A percentile compares a stretch with the other conserved stretches of the same genome.
Conservation (phyloP, 345 rosid species). For the Theobroma cacao region DNA sequence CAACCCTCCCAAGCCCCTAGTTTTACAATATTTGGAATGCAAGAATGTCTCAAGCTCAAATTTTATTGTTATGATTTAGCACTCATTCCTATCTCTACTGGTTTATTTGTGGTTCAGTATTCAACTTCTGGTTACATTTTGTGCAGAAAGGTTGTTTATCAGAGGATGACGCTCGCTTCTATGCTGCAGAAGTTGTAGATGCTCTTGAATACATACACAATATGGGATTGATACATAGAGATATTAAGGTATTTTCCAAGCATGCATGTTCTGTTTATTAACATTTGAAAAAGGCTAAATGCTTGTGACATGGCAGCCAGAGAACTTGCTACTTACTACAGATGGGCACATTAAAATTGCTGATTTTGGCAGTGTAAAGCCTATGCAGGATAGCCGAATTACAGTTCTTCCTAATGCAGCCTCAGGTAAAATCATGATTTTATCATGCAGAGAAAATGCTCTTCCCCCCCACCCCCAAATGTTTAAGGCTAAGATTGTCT, state of each 20-base stretch:
- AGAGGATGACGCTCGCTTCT: constrained; percentile 91
- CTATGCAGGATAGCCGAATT: constrained; percentile 88
- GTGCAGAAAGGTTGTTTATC: constrained; percentile 75
- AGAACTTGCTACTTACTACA: constrained; percentile 72
- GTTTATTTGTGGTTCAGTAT: constrained; percentile 4
- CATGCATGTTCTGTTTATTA: constrained; percentile 10
- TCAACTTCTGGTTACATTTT: constrained; percentile 9
- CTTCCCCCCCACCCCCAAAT: neutral
- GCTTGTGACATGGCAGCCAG: constrained; percentile 66
- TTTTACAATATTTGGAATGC: neutral
- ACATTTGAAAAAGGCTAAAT: constrained; percentile 20
- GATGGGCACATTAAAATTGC: constrained; percentile 96
- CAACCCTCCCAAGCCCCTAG: neutral
- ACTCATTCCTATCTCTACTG: neutral
- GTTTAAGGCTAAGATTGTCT: constrained; percentile 12
- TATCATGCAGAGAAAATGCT: neutral
- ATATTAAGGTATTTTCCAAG: constrained; percentile 68
- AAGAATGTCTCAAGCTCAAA: neutral
- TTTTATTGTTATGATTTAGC: constrained; percentile 3
- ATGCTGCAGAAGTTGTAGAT: constrained; percentile 89
- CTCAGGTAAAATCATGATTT: constrained; percentile 52
- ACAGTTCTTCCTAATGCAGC: constrained; percentile 93
- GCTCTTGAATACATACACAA: constrained; percentile 93
- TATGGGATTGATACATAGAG: constrained; percentile 95
- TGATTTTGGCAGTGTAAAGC: constrained; percentile 98